Base-by-base conservation (phyloP, 2,329 filamentous ascomycete genomes). In the Penicillium frequentans region DNA sequence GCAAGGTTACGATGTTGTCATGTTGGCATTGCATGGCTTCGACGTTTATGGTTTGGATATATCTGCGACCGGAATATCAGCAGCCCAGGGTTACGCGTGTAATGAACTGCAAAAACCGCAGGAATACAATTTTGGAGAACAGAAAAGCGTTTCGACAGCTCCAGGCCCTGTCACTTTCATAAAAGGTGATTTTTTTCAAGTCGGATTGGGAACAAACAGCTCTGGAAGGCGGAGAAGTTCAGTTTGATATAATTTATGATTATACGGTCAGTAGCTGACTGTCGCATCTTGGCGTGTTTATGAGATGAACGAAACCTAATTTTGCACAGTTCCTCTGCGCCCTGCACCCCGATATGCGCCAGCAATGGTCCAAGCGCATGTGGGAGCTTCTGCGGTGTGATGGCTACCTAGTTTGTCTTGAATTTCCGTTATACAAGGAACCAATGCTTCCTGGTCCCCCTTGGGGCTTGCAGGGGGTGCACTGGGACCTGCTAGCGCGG, bases 241-340 rank as follows among this genome's bases (percentile, higher is more conserved):
- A 50, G 14, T 92, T 90, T 73, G 89, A 92, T 75, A 69, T 87
- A 37, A 81, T 87, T 47, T 87, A 82, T 70, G 85, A 87, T 65
- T 87, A 86, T 65, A 86, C 84, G 49, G 85, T 86, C 75, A 64
- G 77, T 66, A 14, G 16, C 19, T n/a, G 5, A n/a, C n/a, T 42
- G 23, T 37, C n/a, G 14, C 26, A n/a, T 45, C 9, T 21, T 13
- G 13, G 33, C 27, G 14, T 35, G 19, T 3, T 29, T 45, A 16
- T 27, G 5, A 44, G 19, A 24, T n/a, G n/a, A n/a, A n/a, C n/a
- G n/a, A n/a, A n/a, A 27, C 19, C 23, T 39, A n/a, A n/a, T 9
- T 27, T 11, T 14, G 31, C n/a, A 21, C 58, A 87, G 85, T 88
- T 89, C 68, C 78, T 87, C 55, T 87, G 83, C 64, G 85, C 86